Evolutionary conservation across 768 basidiomycete genomes (phyloP), one percentile per base, ranked within the genome.

Genomic region (Collybia nuda): DNA sequence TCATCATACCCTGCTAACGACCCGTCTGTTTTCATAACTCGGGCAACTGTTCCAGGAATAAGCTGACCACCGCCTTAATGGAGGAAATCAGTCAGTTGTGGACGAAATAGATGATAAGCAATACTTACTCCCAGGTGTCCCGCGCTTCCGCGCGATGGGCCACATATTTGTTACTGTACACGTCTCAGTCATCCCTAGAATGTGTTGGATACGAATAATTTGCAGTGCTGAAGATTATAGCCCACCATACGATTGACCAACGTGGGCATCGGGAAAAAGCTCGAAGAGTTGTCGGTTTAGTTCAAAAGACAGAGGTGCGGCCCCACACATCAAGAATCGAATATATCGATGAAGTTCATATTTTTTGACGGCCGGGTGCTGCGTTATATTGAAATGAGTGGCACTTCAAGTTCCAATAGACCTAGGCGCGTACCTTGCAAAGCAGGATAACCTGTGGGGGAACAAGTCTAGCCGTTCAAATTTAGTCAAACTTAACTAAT

Each of bases 161-260:
- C 76, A 79, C 68, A 81, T 75, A 14, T 73, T 62, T 6, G 77
- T 71, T 6, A 77, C 72, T 0, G 83, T 82, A 48, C 75, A 74
- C 0, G 80, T 74, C 60, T 89, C 87, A 0, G 87, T 88, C 79
- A 85, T 77, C 4, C 86, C 85, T 87, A 42, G 3, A 40, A 18
- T 35, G 3, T 6, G 42, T 40, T 29, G 29, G 7, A 36, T 39
- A 23, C 26, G 28, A 1, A 11, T 17, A 9, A 28, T 18, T 51
- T 40, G 8, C 37, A 19, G 9, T 18, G 5, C 6, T 42, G 44
- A 14, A 7, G 37, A 41, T 45, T 24, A 24, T 23, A 24, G 41
- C 36, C 23, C 46, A 78, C 82, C 82, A 51, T 83, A 84, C 3
- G 76, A 77, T 62, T 85, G 82, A 0, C 81, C 81, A 32, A 82